Evolutionary conservation across 805 yeast genomes (phyloP).

Genomic region (Candida morakotiae): DNA sequence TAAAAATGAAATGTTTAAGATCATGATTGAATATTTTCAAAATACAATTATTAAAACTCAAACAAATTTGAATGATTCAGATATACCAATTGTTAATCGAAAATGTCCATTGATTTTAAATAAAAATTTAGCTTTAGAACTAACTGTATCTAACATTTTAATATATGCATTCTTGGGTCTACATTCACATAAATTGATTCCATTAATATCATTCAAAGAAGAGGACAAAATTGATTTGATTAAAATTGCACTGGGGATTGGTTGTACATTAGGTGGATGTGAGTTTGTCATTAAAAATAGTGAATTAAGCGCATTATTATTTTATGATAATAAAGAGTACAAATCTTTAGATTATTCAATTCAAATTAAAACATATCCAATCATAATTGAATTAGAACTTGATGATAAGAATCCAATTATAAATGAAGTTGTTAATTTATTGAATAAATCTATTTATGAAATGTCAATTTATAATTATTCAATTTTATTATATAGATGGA

Average conservation of each 20-base stretch:
- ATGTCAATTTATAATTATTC: slow-evolving; percentile 17
- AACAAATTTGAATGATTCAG: neutral
- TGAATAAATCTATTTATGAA: slow-evolving; percentile 1
- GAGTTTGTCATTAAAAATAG: neutral
- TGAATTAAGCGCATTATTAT: slow-evolving; percentile 2
- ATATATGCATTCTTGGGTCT: slow-evolving; percentile 26
- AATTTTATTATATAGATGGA: slow-evolving; percentile 27
- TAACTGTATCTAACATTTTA: slow-evolving; percentile 16
- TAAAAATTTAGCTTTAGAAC: slow-evolving; percentile 10
- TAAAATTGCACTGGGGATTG: slow-evolving; percentile 16
- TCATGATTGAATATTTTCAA: neutral
- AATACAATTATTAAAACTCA: neutral
- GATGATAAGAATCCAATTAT: neutral
- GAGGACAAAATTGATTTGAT: slow-evolving; percentile 21
- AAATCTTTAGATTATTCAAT: neutral
- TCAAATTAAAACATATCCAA: slow-evolving; percentile 3
- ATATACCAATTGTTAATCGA: neutral
- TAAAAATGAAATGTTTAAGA: neutral
- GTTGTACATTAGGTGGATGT: slow-evolving; percentile 3
- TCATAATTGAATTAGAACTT: neutral
- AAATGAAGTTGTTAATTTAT: neutral
- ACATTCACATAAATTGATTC: slow-evolving; percentile 26
- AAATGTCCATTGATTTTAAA: slow-evolving; percentile 1
- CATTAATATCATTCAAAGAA: slow-evolving; percentile 21
- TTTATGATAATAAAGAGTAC: neutral